phyloP scores from a whole-genome alignment of 805 yeast genomes.

The Metschnikowia amazonensis region DNA sequence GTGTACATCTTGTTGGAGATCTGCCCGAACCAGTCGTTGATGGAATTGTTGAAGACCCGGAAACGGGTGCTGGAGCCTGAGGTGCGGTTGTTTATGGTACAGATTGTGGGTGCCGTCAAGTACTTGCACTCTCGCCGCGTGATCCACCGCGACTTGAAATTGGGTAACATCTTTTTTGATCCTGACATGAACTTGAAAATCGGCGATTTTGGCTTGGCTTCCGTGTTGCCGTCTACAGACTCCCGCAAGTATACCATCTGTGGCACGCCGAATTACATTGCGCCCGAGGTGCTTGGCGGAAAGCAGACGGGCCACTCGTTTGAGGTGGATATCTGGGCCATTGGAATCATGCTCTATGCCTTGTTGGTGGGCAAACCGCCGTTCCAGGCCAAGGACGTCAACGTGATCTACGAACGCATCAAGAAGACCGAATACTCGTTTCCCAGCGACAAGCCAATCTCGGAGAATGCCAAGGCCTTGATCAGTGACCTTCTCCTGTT shows the following conservation, averaged over 20 bases:
- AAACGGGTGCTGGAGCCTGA: slow-evolving; percentile 88
- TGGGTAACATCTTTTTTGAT: slow-evolving; percentile 94
- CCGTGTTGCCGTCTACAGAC: slow-evolving; percentile 64
- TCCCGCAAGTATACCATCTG: slow-evolving; percentile 90
- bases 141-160: slow-evolving; percentile 91
- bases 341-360: slow-evolving; percentile 95
- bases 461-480: slow-evolving; percentile 68
- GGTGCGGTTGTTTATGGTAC: slow-evolving; percentile 84
- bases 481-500: slow-evolving; percentile 70
- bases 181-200: slow-evolving; percentile 90
- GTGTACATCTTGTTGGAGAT: slow-evolving; percentile 92
- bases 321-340: slow-evolving; percentile 97
- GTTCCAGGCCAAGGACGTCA: slow-evolving; percentile 92
- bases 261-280: slow-evolving; percentile 98
- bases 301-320: slow-evolving; percentile 85
- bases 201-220: slow-evolving; percentile 98
- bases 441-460: slow-evolving; percentile 66
- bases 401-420: slow-evolving; percentile 87
- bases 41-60: slow-evolving; percentile 86
- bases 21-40: slow-evolving; percentile 90
- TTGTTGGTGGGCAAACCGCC: slow-evolving; percentile 94
- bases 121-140: slow-evolving; percentile 90
- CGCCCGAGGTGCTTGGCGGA: slow-evolving; percentile 94
- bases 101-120: slow-evolving; percentile 88
- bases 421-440: slow-evolving; percentile 75